Evolutionary conservation across 805 yeast species (phyloP).

Genomic region (Metschnikowia picachoensis): DNA sequence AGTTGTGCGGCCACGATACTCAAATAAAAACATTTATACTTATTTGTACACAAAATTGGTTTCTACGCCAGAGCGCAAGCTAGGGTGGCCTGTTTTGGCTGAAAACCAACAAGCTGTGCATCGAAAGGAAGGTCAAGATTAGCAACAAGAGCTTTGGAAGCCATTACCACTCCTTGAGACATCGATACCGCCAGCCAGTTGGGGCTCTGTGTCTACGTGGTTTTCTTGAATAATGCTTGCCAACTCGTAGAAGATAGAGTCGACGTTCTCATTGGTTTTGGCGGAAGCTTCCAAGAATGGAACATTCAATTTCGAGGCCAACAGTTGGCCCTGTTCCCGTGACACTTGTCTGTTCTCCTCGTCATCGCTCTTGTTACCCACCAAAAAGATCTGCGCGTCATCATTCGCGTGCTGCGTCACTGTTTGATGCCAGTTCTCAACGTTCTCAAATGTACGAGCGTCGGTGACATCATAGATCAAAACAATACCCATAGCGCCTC

Average conservation of each 20-base stretch:
- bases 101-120: neutral
- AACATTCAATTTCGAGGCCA: conserved; percentile 81
- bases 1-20: too few species aligned
- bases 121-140: neutral
- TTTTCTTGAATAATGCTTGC: conserved; percentile 85
- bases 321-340: conserved; percentile 82
- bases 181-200: conserved; percentile 32
- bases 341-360: conserved; percentile 81
- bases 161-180: conserved; percentile 30
- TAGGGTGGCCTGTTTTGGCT: too few species aligned
- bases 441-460: conserved; percentile 87
- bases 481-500: conserved; percentile 87
- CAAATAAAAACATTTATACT: neutral
- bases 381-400: conserved; percentile 89
- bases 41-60: too few species aligned
- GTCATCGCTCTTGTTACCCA: conserved; percentile 95
- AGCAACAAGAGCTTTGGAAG: conserved; percentile 40
- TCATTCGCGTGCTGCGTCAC: conserved; percentile 96
- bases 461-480: conserved; percentile 83
- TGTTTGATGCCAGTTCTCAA: conserved; percentile 92
- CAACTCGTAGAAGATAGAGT: conserved; percentile 83
- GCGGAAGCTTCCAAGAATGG: conserved; percentile 97
- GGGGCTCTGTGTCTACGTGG: conserved; percentile 44
- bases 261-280: conserved; percentile 87
- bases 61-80: too few species aligned